Evolutionary conservation across 176 grass and related monocot species (phyloP), one percentile per base, ranked within the genome.

Genomic region (Dactylis glomerata): DNA sequence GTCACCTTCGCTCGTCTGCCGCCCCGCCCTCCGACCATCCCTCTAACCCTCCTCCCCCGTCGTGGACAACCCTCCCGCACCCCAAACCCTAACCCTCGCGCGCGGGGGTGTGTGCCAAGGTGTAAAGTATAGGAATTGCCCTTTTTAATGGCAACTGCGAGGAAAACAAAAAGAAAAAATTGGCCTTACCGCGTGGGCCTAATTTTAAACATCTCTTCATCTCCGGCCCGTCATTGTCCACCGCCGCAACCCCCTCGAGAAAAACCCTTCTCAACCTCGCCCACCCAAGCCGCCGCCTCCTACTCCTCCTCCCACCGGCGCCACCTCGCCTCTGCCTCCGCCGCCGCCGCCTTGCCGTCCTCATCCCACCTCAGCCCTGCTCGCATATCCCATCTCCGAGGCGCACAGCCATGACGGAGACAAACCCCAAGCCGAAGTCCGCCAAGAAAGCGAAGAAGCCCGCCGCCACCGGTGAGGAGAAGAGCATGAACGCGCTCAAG

Each of bases 401-500:
- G 73, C 64, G 28, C 51, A 30, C 27, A 83, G 10, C 57, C 66
- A 88, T 84, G 87, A 76, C 55, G 14, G 87, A 84, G 56, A 55
- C 45, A 5, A 84, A 31, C 14, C 14, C 81, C 56, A 89, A 80
- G 34, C 3, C 68, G 3, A 88, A 78, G 64, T 77, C 64, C 64
- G 37, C 73, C 28, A 89, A 57, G 82, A 87, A 89, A 76, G 42
- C 74, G 24, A 90, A 62, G 83, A 86, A 87, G 65, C 6, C 86
- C 5, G 74, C 85, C 5, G 45, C 71, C 22, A n/a, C 78, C 19
- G 55, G 20, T 30, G 61, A 83, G 74, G 66, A 64, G 50, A 76
- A 82, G 22, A 84, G 88, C 34, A 75, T 94, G 52, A 77, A 87
- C 14, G 8, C 44, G 50, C 58, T 94, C 80, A 78, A 87, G 49